These are phyloP conservation scores for Ganoderma lucidum DNA, from an alignment of 1,284 basidiomycete species.

Conservation along the genomic window DNA sequence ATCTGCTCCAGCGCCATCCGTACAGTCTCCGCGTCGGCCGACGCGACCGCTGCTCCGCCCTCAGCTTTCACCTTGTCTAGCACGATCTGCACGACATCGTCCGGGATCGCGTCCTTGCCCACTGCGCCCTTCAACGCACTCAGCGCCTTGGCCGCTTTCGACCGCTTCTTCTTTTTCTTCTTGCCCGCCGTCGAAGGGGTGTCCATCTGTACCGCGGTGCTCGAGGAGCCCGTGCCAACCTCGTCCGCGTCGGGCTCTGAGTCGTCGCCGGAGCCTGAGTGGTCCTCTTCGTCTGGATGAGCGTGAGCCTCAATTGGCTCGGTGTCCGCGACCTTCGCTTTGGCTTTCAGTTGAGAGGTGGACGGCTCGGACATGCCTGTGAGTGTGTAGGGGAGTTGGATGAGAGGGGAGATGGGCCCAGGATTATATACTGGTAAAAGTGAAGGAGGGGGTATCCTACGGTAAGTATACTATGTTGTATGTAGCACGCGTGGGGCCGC, in stretches of 20 bases:
- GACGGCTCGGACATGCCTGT: constrained; percentile 32
- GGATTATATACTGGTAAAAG: background rate
- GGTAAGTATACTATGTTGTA: background rate
- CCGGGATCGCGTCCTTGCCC: constrained; percentile 58
- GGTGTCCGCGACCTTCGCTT: constrained; percentile 51
- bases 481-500: constrained; percentile 12
- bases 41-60: constrained; percentile 55
- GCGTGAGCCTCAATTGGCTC: constrained; percentile 34
- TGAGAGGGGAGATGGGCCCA: background rate
- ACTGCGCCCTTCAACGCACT: constrained; percentile 49
- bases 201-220: constrained; percentile 35
- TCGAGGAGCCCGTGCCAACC: constrained; percentile 35
- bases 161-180: constrained; percentile 82
- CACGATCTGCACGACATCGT: constrained; percentile 66
- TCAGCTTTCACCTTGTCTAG: constrained; percentile 66
- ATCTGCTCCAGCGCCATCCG: constrained; percentile 69
- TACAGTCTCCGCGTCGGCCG: constrained; percentile 66
- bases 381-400: background rate
- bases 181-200: constrained; percentile 53
- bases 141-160: constrained; percentile 65
- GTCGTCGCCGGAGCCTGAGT: constrained; percentile 47
- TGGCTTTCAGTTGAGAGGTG: constrained; percentile 45
- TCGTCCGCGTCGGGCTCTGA: constrained; percentile 43
- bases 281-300: constrained; percentile 34
- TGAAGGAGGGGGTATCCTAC: background rate